Percentiles rank a stretch among this genome's conserved stretches.
Conservation (phyloP, 1,139 yeast species). For the Hanseniaspora sp. region DNA sequence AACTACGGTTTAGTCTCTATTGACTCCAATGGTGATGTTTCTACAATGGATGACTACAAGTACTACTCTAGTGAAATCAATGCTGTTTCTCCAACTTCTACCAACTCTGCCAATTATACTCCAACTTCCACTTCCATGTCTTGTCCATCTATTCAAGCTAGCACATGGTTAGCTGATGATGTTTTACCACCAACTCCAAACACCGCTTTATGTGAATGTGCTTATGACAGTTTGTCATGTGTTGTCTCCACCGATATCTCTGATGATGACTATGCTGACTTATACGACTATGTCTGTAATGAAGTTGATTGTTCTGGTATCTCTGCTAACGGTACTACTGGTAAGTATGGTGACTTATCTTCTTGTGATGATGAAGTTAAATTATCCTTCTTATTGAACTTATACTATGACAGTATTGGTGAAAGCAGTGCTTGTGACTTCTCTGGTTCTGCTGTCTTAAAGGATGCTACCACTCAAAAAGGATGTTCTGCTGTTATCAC, state of each 20-base stretch:
- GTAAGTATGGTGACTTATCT: constrained; percentile 55
- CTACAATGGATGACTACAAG: constrained; percentile 50
- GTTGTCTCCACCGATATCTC: constrained; percentile 40
- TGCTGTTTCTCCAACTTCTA: constrained; percentile 48
- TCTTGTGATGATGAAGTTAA: constrained; percentile 54
- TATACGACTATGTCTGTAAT: constrained; percentile 49
- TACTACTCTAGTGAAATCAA: constrained; percentile 44
- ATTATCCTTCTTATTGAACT: constrained; percentile 51
- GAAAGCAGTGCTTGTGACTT: constrained; percentile 51
- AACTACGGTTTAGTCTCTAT: constrained; percentile 63
- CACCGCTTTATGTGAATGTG: constrained; percentile 49
- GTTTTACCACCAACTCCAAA: constrained; percentile 69
- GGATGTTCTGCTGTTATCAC: constrained; percentile 41
- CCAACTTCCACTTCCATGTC: constrained; percentile 37
- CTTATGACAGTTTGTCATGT: constrained; percentile 42
- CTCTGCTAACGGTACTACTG: constrained; percentile 47
- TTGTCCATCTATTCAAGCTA: constrained; percentile 43
- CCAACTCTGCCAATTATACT: constrained; percentile 40
- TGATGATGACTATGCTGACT: constrained; percentile 40
- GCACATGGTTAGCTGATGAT: constrained; percentile 52
- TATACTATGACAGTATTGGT: constrained; percentile 47
- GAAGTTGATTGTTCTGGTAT: constrained; percentile 45
- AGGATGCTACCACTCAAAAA: constrained; percentile 43
- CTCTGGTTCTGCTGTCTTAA: constrained; percentile 49
- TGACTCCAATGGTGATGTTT: constrained; percentile 41